phyloP scores from a whole-genome alignment of 2,329 filamentous ascomycete genomes.

The Epichloe gansuensis region DNA sequence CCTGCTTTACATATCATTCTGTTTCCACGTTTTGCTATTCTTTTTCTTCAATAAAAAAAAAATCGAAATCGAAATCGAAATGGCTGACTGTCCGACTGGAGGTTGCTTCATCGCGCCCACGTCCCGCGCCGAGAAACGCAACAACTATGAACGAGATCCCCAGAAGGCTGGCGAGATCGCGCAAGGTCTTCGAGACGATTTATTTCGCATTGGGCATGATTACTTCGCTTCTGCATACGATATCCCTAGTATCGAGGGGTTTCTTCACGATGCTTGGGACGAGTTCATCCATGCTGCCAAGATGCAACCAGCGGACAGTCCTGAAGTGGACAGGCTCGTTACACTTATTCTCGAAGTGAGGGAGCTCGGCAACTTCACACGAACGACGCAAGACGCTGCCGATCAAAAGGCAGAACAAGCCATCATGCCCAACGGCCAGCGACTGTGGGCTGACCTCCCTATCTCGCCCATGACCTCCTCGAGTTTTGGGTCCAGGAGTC shows the following conservation, averaged over 20 bases:
- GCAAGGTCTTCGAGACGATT: constrained; percentile 4
- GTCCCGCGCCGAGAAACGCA: constrained; percentile 5
- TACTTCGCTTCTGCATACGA: neutral
- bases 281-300: constrained; percentile 8
- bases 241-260: neutral
- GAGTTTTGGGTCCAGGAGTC: constrained; percentile 2
- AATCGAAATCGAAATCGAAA: neutral
- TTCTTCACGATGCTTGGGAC: constrained; percentile 8
- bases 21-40: neutral
- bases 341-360: constrained; percentile 6
- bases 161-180: neutral
- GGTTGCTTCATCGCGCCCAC: neutral
- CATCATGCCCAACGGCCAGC: constrained; percentile 5
- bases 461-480: constrained; percentile 4
- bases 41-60: neutral
- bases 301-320: constrained; percentile 4
- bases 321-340: constrained; percentile 9
- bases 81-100: neutral
- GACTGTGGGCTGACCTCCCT: constrained; percentile 6
- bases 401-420: neutral
- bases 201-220: constrained; percentile 2
- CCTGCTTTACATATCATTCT: neutral
- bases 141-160: neutral
- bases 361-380: constrained; percentile 2
- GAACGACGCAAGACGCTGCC: too few species aligned